Evolutionary conservation across 352 stramenopile species (phyloP).

Genomic region (Phytophthora tentaculata): DNA sequence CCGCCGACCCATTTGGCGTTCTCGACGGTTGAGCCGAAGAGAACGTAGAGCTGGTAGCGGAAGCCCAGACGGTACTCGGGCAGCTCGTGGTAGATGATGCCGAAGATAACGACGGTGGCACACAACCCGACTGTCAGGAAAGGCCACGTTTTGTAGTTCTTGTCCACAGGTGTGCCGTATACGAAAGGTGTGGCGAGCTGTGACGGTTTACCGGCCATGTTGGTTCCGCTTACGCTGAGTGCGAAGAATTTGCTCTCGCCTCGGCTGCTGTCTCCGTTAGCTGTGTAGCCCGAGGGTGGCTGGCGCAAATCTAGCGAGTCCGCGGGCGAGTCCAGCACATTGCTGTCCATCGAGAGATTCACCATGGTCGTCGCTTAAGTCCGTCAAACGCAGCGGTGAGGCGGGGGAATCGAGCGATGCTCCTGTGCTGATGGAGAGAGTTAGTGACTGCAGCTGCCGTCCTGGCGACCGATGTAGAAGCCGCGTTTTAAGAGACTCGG

Average conservation of each 20-base stretch:
- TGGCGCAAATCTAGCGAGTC: slow-evolving; percentile 39
- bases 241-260: slow-evolving; percentile 78
- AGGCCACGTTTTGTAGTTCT: slow-evolving; percentile 86
- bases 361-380: slow-evolving; percentile 35
- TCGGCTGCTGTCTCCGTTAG: slow-evolving; percentile 40
- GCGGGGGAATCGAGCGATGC: slow-evolving; percentile 2
- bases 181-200: slow-evolving; percentile 68
- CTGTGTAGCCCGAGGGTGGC: slow-evolving; percentile 30
- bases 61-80: slow-evolving; percentile 73
- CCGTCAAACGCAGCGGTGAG: slow-evolving; percentile 17
- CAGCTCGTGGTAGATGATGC: slow-evolving; percentile 76
- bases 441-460: slow-evolving; percentile 14
- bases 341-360: slow-evolving; percentile 55
- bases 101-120: slow-evolving; percentile 58
- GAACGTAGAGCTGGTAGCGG: slow-evolving; percentile 66
- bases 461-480: slow-evolving; percentile 34
- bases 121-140: slow-evolving; percentile 65
- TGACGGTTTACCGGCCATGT: slow-evolving; percentile 54
- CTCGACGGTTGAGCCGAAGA: slow-evolving; percentile 63
- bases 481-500: slow-evolving; percentile 22
- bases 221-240: slow-evolving; percentile 61
- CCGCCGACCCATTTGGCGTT: slow-evolving; percentile 70
- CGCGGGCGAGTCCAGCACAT: slow-evolving; percentile 46
- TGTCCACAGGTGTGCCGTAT: slow-evolving; percentile 78
- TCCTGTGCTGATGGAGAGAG: slow-evolving; percentile 1